These are phyloP conservation scores for Sungouiozyma intestinalis DNA, from an alignment of 805 yeast species.

Conservation along the genomic window DNA sequence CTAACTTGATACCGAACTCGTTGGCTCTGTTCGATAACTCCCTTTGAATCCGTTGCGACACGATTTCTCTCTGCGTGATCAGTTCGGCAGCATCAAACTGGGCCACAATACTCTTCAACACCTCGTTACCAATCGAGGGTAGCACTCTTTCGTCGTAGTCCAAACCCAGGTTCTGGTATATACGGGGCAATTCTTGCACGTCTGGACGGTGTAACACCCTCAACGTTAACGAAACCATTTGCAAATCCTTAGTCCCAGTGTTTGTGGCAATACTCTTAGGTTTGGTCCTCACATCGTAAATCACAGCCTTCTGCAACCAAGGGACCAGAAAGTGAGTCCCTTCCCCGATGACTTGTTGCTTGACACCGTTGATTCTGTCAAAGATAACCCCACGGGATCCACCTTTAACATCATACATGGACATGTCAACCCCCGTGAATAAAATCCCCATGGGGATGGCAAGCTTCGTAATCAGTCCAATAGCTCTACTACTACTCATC, in stretches of 20 bases:
- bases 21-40: conserved; percentile 74
- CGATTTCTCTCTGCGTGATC: conserved; percentile 94
- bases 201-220: conserved; percentile 94
- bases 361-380: conserved; percentile 84
- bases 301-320: conserved; percentile 87
- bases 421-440: conserved; percentile 61
- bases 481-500: conserved; percentile 10
- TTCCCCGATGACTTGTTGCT: conserved; percentile 82
- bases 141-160: conserved; percentile 93
- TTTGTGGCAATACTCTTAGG: conserved; percentile 90
- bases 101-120: conserved; percentile 79
- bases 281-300: conserved; percentile 89
- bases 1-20: conserved; percentile 84
- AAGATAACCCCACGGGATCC: conserved; percentile 94
- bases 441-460: conserved; percentile 68
- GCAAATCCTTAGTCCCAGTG: conserved; percentile 95
- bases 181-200: conserved; percentile 66
- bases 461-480: conserved; percentile 29
- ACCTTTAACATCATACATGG: conserved; percentile 91
- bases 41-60: conserved; percentile 76
- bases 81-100: conserved; percentile 94
- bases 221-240: conserved; percentile 85
- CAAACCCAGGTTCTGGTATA: conserved; percentile 82
- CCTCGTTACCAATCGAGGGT: conserved; percentile 89
- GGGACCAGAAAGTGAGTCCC: conserved; percentile 94